These are phyloP conservation scores for Moelleriella libera DNA, from an alignment of 2,329 filamentous ascomycete species.

Conservation along the genomic window DNA sequence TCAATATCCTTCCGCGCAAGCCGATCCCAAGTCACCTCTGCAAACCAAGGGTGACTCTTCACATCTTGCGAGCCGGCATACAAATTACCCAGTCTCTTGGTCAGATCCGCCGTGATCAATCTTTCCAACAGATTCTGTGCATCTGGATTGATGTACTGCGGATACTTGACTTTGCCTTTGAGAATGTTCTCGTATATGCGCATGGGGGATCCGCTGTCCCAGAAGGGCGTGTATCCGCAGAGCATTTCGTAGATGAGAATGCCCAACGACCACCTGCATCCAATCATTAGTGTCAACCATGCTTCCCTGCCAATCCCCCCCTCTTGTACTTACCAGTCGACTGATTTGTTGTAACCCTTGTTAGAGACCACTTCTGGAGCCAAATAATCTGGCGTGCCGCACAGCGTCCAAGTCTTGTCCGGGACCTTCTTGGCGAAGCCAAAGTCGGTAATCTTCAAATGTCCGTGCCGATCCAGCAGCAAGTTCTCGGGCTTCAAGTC, in stretches of 20 bases:
- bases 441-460: constrained; percentile 96
- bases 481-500: constrained; percentile 94
- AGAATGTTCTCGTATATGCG: constrained; percentile 99
- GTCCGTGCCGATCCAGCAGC: constrained; percentile 80
- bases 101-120: constrained; percentile 87
- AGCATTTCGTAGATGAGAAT: constrained; percentile 99
- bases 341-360: constrained; percentile 98
- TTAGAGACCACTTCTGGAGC: constrained; percentile 97
- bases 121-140: constrained; percentile 86
- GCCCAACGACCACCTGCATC: constrained; percentile 74
- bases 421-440: constrained; percentile 96
- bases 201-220: constrained; percentile 94
- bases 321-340: constrained; percentile 69
- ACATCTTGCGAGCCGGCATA: constrained; percentile 85
- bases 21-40: constrained; percentile 95
- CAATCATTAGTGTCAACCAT: constrained; percentile 22
- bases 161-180: constrained; percentile 90
- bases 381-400: constrained; percentile 93
- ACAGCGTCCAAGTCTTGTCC: constrained; percentile 98
- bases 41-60: constrained; percentile 92
- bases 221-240: constrained; percentile 97
- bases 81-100: constrained; percentile 87
- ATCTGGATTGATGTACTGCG: constrained; percentile 86
- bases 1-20: constrained; percentile 93
- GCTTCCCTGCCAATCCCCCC: neutral